Conservation (phyloP, 1,139 yeast genomes). For the Magnusiomyces sp. region DNA sequence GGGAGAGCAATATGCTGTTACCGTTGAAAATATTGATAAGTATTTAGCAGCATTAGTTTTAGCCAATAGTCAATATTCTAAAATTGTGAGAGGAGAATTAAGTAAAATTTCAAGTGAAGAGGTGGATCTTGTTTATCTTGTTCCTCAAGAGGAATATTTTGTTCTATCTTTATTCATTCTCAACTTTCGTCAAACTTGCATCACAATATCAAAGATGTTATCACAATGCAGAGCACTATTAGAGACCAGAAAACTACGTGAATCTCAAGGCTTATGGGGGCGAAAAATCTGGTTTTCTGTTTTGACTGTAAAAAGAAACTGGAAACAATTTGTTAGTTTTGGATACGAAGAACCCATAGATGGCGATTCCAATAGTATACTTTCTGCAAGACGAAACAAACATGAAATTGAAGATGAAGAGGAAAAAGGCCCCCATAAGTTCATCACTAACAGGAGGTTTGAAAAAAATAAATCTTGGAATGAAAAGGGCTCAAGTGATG, state of each 20-base stretch:
- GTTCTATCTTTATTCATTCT: slow-evolving; percentile 41
- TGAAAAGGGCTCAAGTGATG: not conserved
- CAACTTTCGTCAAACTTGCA: slow-evolving; percentile 38
- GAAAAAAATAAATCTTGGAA: not conserved
- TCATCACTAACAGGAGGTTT: not conserved
- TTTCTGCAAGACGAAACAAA: slow-evolving; percentile 6
- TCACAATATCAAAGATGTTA: slow-evolving; percentile 30
- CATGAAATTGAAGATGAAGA: slow-evolving; percentile 1
- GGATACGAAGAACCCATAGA: slow-evolving; percentile 22
- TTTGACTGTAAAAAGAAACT: slow-evolving; percentile 28
- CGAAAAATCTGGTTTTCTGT: slow-evolving; percentile 38
- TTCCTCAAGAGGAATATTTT: slow-evolving; percentile 43
- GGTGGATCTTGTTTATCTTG: slow-evolving; percentile 21
- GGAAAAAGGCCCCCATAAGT: not conserved
- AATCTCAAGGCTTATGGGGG: slow-evolving; percentile 34
- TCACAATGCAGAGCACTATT: slow-evolving; percentile 30
- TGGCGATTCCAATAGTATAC: slow-evolving; percentile 19
- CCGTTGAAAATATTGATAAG: slow-evolving; percentile 26
- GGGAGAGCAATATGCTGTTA: slow-evolving; percentile 9
- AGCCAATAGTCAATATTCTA: slow-evolving; percentile 32
- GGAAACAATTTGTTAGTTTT: slow-evolving; percentile 32
- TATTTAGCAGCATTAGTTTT: slow-evolving; percentile 24
- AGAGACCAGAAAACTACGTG: slow-evolving; percentile 29
- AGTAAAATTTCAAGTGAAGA: slow-evolving; percentile 14
- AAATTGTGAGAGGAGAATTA: slow-evolving; percentile 19